Conservation (phyloP, 1,139 yeast genomes). For the Geotrichum citri-aurantii region DNA sequence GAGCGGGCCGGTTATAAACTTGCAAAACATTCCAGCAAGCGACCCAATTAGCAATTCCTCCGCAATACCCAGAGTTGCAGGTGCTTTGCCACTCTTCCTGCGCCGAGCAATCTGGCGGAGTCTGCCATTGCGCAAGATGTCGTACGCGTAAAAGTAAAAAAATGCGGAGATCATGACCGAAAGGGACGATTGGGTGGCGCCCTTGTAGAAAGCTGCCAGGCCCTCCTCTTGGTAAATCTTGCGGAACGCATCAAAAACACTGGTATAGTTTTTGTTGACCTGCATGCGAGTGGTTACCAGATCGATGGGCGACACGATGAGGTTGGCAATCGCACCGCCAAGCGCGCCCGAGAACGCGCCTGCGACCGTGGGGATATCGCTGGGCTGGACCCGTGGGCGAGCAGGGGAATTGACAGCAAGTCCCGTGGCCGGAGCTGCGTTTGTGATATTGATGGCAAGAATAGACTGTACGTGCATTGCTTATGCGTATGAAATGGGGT, state of each 20-base stretch:
- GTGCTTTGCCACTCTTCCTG: conserved; percentile 59
- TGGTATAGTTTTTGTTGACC: conserved; percentile 44
- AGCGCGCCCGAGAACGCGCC: conserved; percentile 73
- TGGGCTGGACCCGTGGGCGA: conserved; percentile 20
- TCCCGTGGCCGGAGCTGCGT: background rate
- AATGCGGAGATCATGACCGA: conserved; percentile 35
- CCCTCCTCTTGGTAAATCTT: conserved; percentile 55
- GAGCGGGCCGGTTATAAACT: conserved; percentile 33
- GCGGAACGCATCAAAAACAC: conserved; percentile 53
- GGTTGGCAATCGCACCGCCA: conserved; percentile 72
- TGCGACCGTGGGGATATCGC: conserved; percentile 40
- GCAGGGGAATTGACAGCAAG: background rate
- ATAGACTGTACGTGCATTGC: conserved; percentile 7
- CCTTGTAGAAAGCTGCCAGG: conserved; percentile 58
- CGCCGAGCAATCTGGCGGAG: conserved; percentile 75
- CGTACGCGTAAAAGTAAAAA: conserved; percentile 65
- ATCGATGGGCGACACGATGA: conserved; percentile 69
- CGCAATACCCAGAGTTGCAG: conserved; percentile 80
- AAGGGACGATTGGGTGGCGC: conserved; percentile 39
- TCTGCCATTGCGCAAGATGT: conserved; percentile 78
- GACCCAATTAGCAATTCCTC: conserved; percentile 87
- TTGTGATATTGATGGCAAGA: background rate
- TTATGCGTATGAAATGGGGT: background rate
- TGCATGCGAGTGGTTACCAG: conserved; percentile 68
- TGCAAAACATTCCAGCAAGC: conserved; percentile 48